Conservation (phyloP, 345 rosid species). For the Euclidium syriacum region DNA sequence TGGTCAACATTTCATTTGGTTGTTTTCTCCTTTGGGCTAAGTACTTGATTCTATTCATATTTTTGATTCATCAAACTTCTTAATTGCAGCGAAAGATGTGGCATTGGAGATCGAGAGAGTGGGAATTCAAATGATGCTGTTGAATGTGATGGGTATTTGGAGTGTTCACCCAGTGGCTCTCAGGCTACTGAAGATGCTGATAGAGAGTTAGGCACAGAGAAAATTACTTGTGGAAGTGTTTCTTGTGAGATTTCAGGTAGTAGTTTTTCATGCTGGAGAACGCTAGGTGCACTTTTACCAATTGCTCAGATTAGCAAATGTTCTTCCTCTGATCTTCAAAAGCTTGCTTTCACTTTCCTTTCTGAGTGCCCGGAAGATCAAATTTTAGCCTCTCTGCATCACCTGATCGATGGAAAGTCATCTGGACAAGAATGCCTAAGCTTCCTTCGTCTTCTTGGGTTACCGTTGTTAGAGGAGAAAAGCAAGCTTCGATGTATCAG, state of each 20-base stretch:
- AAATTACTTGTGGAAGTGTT: conserved; percentile 27
- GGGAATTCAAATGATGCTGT: conserved; percentile 17
- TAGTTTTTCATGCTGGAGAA: conserved; percentile 47
- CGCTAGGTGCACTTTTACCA: conserved; percentile 54
- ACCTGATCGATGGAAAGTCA: conserved; percentile 59
- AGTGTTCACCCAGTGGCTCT: conserved; percentile 22
- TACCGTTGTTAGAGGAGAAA: conserved; percentile 48
- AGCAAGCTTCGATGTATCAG: conserved; percentile 52
- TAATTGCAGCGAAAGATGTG: conserved; percentile 41
- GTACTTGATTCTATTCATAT: not conserved
- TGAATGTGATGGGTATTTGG: conserved; percentile 18
- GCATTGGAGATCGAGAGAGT: conserved; percentile 18
- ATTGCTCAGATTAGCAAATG: conserved; percentile 44
- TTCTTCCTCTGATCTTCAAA: conserved; percentile 43
- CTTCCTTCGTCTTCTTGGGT: conserved; percentile 59
- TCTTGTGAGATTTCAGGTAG: conserved; percentile 35
- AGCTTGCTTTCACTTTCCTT: conserved; percentile 44
- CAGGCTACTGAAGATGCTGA: conserved; percentile 7
- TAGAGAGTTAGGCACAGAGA: conserved; percentile 13
- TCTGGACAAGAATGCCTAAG: conserved; percentile 54
- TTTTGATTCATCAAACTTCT: not conserved
- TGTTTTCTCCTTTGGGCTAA: not conserved
- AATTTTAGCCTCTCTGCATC: conserved; percentile 49
- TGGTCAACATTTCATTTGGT: conserved; percentile 13
- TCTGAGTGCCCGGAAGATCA: conserved; percentile 67